Evolutionary conservation across 2,329 filamentous ascomycete genomes (phyloP), one percentile per base, ranked within the genome.

Genomic region (Dothidotthia symphoricarpi): DNA sequence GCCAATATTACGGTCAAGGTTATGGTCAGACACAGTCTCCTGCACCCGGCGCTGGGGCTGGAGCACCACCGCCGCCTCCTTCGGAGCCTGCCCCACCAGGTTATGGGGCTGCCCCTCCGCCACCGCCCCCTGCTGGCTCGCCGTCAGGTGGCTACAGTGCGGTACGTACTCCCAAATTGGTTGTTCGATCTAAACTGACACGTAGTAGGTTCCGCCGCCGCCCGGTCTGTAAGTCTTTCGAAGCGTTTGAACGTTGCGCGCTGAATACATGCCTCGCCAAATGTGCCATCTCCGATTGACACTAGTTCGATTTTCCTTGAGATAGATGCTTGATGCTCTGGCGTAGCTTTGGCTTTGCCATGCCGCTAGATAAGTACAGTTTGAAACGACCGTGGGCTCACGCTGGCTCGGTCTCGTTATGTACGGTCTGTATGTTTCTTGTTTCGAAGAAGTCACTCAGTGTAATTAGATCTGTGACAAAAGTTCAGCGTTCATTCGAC

Each of bases 91-190:
- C 62, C 25, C 51, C 59, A 16, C 32, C 42, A 16, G 45, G 45
- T 16, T 54, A 53, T 34, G 55, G 57, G 34, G 55, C 53, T 32
- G 51, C 59, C 16, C 63, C 63, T 9, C 63, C 64, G 24, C 60
- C 63, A 16, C 62, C 61, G 9, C 63, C 63, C 32, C 55, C 59
- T 9, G 56, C 57, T 44, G 61, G 50, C 6, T 64, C 63, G 15
- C 62, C 64, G 32, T 51, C 60, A 25, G 53, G 55, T 26, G 44
- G 51, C 29, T 67, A 67, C 47, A 59, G 55, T 28, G 55, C 65
- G 31, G 64, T 67, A 55, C 26, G 58, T 53, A 36, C n/a, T 35
- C 3, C 29, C 14, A 31, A 17, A 4, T 25, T 19, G 10, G 13
- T 7, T 3, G 12, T 17, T 13, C 28, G 24, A 44, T 11, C 10